phyloP scores from a whole-genome alignment of 1,284 basidiomycete genomes.

The Fomitopsis palustris region DNA sequence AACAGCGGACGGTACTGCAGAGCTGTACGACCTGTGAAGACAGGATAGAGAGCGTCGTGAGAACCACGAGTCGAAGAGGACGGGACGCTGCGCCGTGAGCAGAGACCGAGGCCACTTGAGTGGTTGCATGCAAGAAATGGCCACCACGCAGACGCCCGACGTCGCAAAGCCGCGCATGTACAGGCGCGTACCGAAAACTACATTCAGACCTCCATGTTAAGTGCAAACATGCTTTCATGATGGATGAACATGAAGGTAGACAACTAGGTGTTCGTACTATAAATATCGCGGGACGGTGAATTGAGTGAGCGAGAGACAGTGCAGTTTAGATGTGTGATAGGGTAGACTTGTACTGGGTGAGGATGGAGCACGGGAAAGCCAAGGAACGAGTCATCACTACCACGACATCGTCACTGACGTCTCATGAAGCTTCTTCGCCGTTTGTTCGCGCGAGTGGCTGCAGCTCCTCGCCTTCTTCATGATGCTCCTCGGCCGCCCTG shows the following conservation, averaged over 20 bases:
- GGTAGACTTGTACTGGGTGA: conserved; percentile 10
- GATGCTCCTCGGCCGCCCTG: conserved; percentile 26
- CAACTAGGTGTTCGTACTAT: neutral
- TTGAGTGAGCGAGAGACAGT: neutral
- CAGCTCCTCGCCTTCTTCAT: conserved; percentile 13
- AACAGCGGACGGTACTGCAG: neutral
- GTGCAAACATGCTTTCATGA: neutral
- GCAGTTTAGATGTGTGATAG: conserved; percentile 8
- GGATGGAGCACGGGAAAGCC: conserved; percentile 9
- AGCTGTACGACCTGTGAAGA: neutral
- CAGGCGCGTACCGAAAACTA: too few relatives aligned
- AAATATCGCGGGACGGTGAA: neutral
- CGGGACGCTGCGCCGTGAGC: neutral
- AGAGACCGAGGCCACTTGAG: conserved; percentile 1
- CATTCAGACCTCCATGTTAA: too few relatives aligned
- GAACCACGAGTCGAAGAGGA: neutral
- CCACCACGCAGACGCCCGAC: neutral
- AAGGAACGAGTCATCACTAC: conserved; percentile 13
- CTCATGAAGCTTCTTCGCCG: conserved; percentile 14
- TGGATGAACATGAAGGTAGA: neutral
- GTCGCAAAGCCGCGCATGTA: too few relatives aligned
- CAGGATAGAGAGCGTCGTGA: neutral
- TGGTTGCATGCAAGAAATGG: conserved; percentile 2
- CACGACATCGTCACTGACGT: conserved; percentile 10
- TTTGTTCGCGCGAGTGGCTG: conserved; percentile 11